Percentiles rank a stretch among this genome's conserved stretches.
These are phyloP conservation scores for Tylopilus sp. DNA, from an alignment of 768 basidiomycete genomes.

Conservation along the genomic window DNA sequence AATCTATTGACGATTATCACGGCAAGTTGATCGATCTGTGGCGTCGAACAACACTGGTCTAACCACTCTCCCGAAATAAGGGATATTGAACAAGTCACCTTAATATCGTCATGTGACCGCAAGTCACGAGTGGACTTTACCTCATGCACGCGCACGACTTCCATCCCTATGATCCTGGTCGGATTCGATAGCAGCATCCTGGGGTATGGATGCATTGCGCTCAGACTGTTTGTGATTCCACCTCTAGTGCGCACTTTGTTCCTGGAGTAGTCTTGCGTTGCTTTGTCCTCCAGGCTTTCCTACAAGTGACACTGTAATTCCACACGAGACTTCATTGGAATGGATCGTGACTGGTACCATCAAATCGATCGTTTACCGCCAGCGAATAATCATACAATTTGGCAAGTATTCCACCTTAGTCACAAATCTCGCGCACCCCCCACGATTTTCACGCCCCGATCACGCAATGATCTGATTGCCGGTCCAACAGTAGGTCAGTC, in stretches of 20 bases:
- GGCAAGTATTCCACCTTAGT: background rate
- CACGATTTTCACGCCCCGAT: background rate
- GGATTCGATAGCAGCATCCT: background rate
- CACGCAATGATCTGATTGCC: background rate
- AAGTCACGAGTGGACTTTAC: background rate
- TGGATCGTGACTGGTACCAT: background rate
- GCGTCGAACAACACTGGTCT: background rate
- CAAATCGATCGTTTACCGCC: conserved; percentile 10
- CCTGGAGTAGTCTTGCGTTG: conserved; percentile 13
- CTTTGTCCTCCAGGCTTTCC: conserved; percentile 15
- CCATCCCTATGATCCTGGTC: background rate
- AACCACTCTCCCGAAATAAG: background rate
- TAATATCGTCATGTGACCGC: background rate
- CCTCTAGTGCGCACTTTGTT: background rate
- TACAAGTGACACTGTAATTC: background rate
- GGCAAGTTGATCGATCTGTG: background rate
- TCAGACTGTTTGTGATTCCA: background rate
- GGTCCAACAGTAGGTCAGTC: background rate
- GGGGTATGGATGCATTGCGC: background rate
- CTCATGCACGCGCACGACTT: background rate
- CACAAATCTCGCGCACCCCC: background rate
- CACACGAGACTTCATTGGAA: background rate
- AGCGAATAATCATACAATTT: background rate
- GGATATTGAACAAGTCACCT: background rate
- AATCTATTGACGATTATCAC: background rate